Evolutionary conservation across 345 rosid genomes (phyloP).

Genomic region (Abelmoschus esculentus): DNA sequence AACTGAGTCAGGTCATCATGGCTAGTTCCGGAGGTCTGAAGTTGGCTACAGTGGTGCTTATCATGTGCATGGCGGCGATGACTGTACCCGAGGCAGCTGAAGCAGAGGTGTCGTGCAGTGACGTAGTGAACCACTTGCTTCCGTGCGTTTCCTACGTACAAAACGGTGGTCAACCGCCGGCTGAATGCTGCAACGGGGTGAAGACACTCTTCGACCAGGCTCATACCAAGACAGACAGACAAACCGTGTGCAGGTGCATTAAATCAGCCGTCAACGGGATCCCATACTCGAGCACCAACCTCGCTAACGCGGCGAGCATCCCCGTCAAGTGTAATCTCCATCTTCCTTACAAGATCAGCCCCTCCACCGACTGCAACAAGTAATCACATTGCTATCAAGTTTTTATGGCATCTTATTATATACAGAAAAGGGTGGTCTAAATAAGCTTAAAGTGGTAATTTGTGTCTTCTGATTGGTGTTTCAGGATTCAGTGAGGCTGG

Average conservation of each 20-base stretch:
- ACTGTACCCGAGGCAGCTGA: conserved; percentile 1
- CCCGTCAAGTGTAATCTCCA: conserved; percentile 9
- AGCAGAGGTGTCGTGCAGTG: conserved; percentile 25
- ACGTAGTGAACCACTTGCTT: conserved; percentile 12
- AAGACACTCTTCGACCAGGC: conserved; percentile 17
- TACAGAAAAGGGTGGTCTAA: not conserved
- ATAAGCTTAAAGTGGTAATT: not conserved
- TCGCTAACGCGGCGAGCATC: not conserved
- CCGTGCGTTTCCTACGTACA: conserved; percentile 20
- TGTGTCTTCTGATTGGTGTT: too few relatives aligned
- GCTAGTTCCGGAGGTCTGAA: conserved; percentile 6
- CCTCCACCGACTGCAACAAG: conserved; percentile 12
- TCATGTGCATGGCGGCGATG: conserved; percentile 17
- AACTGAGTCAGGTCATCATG: not conserved
- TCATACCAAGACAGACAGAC: conserved; percentile 34
- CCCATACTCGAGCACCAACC: not conserved
- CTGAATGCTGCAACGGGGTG: conserved; percentile 27
- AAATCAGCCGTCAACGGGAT: conserved; percentile 14
- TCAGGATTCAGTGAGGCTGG: conserved; percentile 4
- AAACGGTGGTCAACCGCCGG: conserved; percentile 11
- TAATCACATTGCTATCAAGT: not conserved
- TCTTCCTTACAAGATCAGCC: conserved; percentile 8
- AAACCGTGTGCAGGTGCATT: conserved; percentile 29
- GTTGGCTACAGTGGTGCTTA: conserved; percentile 11
- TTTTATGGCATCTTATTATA: too few relatives aligned